Conservation (phyloP, 2,329 filamentous ascomycete species). For the Colletotrichum sublineola region DNA sequence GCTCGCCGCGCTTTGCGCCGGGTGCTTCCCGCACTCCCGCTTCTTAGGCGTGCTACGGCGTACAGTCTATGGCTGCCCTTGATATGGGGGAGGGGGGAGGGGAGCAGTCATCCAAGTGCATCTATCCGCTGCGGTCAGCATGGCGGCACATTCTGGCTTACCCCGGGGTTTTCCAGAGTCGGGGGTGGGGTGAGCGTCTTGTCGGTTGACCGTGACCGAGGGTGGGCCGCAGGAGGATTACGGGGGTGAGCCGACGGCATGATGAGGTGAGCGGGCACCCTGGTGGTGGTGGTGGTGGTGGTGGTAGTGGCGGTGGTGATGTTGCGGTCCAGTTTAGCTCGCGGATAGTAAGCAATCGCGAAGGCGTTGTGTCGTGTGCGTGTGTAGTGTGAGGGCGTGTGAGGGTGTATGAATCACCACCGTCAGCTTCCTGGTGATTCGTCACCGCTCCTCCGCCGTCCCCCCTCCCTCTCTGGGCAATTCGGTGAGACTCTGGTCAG, state of each 20-base stretch:
- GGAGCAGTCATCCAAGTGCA: not conserved
- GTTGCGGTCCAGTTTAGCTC: constrained; percentile 15
- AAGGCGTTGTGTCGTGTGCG: not conserved
- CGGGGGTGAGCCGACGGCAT: not conserved
- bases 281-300: not conserved
- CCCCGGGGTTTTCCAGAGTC: not conserved
- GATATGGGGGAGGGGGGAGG: not conserved
- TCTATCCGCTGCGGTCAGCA: not conserved
- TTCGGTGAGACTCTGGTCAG: not conserved
- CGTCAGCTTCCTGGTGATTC: constrained; percentile 3
- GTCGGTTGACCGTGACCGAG: not conserved
- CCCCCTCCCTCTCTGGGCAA: not conserved
- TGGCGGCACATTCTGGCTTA: not conserved
- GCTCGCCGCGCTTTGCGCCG: not conserved
- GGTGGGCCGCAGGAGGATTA: not conserved
- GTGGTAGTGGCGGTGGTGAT: too few relatives aligned
- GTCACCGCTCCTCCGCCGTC: not conserved
- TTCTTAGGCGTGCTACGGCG: not conserved
- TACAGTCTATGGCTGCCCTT: not conserved
- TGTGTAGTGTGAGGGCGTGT: not conserved
- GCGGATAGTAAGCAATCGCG: not conserved
- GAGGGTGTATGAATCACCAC: not conserved
- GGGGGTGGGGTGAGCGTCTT: not conserved
- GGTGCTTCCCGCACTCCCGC: constrained; percentile 7
- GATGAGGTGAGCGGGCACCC: not conserved